Base-by-base conservation (phyloP, 345 rosid species). In the sweet orange (Citrus sinensis) region DNA sequence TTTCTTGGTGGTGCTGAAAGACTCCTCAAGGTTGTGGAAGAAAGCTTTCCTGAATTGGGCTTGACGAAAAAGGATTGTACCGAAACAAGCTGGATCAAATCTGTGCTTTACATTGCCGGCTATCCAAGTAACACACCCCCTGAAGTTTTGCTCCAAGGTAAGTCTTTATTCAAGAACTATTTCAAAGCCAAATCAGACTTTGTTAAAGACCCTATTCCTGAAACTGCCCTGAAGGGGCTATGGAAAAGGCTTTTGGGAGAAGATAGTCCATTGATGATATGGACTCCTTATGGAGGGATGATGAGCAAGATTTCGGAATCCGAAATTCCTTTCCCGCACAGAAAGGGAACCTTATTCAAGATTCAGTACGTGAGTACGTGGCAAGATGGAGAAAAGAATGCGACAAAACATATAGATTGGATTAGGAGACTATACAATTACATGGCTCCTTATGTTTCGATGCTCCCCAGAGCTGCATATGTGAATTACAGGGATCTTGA, bases 281-380 rank as follows among this genome's bases (percentile, higher is more conserved):
- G 24, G 27, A 66, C 39, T 30, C 79, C 79, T 30, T 75, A 75
- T 19, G 83, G 83, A 11, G 83, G 83, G 70, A 80, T 60, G 71
- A 80, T 80, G 83, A 63, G 66, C 37, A 70, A 55, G 30, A 80
- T 80, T 70, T 40, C 76, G 3, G 83, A 66, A 35, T 66, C 70
- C 8, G 70, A 66, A 66, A 66, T 66, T 4, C 70, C 70, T 20
- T 66, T 66, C 27, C 70, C 70, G 37, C 70, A 66, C 24, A 66
- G 70, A 35, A 66, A 66, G 22, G 70, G 70, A 35, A 66, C 70
- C 29, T 37, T 66, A 37, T 66, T 66, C 70, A 66, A 19, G 37
- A 66, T 66, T 40, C 70, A 66, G 70, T 66, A 66, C 27, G 4
- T 66, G 49, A 66, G 17, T 66, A 22, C 24, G 16, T 66, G 70